Conservation (phyloP, 768 basidiomycete genomes). For the Chalciporus piperatus region DNA sequence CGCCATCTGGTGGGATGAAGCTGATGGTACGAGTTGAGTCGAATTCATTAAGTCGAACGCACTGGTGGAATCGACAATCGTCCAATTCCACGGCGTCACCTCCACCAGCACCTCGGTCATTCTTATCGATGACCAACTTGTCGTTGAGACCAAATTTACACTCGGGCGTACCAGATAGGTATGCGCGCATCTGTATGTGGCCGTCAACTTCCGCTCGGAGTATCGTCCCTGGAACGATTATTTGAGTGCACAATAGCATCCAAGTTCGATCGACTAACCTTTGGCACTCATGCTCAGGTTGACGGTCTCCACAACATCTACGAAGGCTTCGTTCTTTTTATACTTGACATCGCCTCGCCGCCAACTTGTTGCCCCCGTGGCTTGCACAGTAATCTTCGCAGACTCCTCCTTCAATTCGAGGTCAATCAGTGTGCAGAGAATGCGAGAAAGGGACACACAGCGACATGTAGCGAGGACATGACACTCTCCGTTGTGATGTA, state of each 20-base stretch:
- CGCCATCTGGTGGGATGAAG: conserved; percentile 97
- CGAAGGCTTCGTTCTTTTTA: conserved; percentile 99
- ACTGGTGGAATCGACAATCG: conserved; percentile 98
- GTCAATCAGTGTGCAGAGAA: conserved; percentile 2
- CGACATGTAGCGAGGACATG: conserved; percentile 78
- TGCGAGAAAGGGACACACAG: conserved; percentile 45
- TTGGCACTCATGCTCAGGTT: conserved; percentile 98
- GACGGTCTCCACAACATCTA: conserved; percentile 97
- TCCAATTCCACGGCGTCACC: conserved; percentile 89
- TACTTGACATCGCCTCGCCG: conserved; percentile 94
- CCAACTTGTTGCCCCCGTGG: conserved; percentile 97
- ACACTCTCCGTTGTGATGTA: conserved; percentile 99
- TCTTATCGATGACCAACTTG: conserved; percentile 94
- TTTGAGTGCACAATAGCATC: background rate
- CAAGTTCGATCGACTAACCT: conserved; percentile 38
- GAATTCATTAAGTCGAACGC: conserved; percentile 92
- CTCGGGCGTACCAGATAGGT: conserved; percentile 94
- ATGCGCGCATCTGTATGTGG: conserved; percentile 97
- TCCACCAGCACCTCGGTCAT: conserved; percentile 48
- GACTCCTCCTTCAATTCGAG: conserved; percentile 75
- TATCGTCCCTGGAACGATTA: conserved; percentile 60
- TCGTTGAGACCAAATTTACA: conserved; percentile 99
- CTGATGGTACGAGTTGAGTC: conserved; percentile 92
- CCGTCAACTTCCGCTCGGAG: conserved; percentile 97
- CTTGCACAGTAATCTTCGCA: conserved; percentile 94